Base-by-base conservation (phyloP, 1,284 basidiomycete genomes). In the Trichosporon inkin region DNA sequence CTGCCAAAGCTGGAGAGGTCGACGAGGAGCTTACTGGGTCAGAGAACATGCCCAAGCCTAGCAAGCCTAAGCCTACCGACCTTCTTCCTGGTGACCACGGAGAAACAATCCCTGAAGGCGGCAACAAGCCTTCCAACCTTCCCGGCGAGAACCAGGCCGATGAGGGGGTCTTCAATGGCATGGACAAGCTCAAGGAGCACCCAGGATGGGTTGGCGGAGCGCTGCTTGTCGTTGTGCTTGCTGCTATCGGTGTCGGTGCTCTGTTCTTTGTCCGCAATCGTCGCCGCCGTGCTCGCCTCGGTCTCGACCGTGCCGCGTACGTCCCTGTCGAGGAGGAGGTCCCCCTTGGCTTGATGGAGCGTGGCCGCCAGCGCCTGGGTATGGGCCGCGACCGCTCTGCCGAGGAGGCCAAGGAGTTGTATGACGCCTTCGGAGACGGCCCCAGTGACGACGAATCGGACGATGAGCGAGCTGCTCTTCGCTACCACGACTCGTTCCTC, bases 181-280 rank as follows among this genome's bases (percentile, higher is more conserved):
- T 94, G 79, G 84, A 84, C n/a, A 85, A 83, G 58, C 83, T 95
- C 22, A 82, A 89, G 55, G 83, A 84, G 22, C 87, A 83, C 71
- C 86, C 88, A 62, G 87, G 86, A 65, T 96, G 92, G 92, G 84
- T 94, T 71, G 88, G 89, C 61, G 87, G 86, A 41, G 90, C 89
- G 1, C 79, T 85, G 4, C 67, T 91, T 54, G 92, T 95, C 74
- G 85, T 84, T 24, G 74, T 87, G 39, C 81, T 83, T 14, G 82
- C 82, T 10, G 88, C 83, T 2, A 65, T 87, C 1, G 65, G 60
- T 84, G 85, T 81, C 82, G 91, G 83, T 84, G 76, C 71, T 1
- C 77, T 78, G 58, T 80, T 80, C 71, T 78, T 77, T 60, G 64
- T 78, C 37, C 70, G 89, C 82, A 81, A 85, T 53, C 84, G 90